A percentile compares a stretch with the other conserved stretches of the same genome.
phyloP scores from a whole-genome alignment of 306 rosid genomes.

The Argentina anserina region DNA sequence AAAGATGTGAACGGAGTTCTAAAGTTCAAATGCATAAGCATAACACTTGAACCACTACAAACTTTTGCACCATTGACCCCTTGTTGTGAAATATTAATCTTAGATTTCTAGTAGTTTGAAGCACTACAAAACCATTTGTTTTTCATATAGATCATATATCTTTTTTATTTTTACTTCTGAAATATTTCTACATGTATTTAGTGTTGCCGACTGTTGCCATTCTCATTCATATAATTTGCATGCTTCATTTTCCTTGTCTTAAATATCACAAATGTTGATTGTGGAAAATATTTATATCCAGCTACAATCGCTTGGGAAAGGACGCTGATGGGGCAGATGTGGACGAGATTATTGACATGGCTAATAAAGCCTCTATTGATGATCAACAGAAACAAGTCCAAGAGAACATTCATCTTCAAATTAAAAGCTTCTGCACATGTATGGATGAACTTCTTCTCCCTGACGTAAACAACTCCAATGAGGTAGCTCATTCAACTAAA shows the following conservation, averaged over 20 bases:
- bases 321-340: constrained; percentile 57
- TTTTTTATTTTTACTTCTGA: neutral
- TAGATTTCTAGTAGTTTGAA: neutral
- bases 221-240: neutral
- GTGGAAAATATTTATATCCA: constrained; percentile 44
- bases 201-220: constrained; percentile 12
- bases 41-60: neutral
- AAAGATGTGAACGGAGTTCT: neutral
- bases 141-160: neutral
- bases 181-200: neutral
- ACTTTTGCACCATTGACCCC: neutral
- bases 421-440: constrained; percentile 45
- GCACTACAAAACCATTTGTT: neutral
- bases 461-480: constrained; percentile 31
- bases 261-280: constrained; percentile 18
- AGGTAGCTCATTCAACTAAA: constrained; percentile 31
- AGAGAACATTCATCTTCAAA: constrained; percentile 72
- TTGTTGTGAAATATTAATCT: neutral
- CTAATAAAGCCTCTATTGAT: constrained; percentile 56
- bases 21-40: neutral
- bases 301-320: constrained; percentile 75
- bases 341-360: constrained; percentile 67
- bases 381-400: constrained; percentile 83
- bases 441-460: constrained; percentile 84
- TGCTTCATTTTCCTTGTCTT: neutral